These are phyloP conservation scores for Cercospora sp. DNA, from an alignment of 2,329 filamentous ascomycete genomes.

Conservation along the genomic window DNA sequence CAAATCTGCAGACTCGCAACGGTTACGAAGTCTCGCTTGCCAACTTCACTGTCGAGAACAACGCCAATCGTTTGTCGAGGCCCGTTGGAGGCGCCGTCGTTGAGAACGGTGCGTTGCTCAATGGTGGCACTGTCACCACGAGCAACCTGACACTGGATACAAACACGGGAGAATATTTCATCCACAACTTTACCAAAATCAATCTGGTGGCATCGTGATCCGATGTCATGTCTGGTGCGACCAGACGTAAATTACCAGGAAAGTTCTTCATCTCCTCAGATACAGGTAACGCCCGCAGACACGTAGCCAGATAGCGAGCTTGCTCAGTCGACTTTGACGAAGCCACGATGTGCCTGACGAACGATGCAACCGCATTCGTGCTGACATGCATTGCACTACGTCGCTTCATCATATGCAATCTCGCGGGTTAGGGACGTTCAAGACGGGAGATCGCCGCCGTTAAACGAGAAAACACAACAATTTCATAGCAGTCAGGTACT, in stretches of 20 bases:
- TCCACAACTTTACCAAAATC: conserved; percentile 10
- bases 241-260: not conserved
- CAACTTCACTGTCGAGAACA: conserved; percentile 64
- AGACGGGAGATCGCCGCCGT: no score
- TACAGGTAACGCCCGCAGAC: not conserved
- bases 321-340: not conserved
- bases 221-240: not conserved
- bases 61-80: conserved; percentile 58
- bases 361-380: no score
- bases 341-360: not conserved
- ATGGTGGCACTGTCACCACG: conserved; percentile 35
- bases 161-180: conserved; percentile 26
- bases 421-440: no score
- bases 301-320: not conserved
- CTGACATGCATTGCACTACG: not conserved
- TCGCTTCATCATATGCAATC: no score
- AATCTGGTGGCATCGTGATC: not conserved
- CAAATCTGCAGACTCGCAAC: conserved; percentile 59
- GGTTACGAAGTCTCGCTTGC: conserved; percentile 63
- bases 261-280: not conserved
- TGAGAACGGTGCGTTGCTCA: conserved; percentile 57
- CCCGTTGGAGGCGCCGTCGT: conserved; percentile 51
- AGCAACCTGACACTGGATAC: conserved; percentile 33
- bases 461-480: not conserved
- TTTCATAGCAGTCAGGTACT: not conserved